phyloP scores from a whole-genome alignment of 306 rosid genomes.

The Acacia acuminata region DNA sequence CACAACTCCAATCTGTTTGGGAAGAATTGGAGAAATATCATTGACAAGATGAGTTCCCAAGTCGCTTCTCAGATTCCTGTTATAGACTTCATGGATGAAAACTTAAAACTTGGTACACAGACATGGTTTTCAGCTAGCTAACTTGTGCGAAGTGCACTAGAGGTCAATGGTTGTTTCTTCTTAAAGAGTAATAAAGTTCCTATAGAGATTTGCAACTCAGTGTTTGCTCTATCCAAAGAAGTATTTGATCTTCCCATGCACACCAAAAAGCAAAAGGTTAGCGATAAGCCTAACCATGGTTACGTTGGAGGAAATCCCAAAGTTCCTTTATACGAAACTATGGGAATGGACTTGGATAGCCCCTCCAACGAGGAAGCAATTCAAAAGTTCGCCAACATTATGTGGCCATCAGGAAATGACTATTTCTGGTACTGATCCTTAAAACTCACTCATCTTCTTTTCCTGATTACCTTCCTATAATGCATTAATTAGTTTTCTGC shows the following conservation, averaged over 20 bases:
- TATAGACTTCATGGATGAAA: too few species aligned
- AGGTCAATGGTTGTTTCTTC: too few species aligned
- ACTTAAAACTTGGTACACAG: neutral
- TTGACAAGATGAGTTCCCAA: too few species aligned
- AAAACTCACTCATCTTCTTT: neutral
- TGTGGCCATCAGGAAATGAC: conserved; percentile 34
- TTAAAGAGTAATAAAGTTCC: too few species aligned
- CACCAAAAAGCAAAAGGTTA: too few species aligned
- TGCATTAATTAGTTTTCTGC: neutral
- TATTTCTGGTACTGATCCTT: conserved; percentile 30
- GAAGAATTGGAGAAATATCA: too few species aligned
- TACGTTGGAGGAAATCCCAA: conserved; percentile 3
- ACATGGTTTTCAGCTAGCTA: conserved; percentile 31
- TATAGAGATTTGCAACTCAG: too few species aligned
- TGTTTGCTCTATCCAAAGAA: too few species aligned
- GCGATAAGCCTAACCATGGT: neutral
- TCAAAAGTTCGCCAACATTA: neutral
- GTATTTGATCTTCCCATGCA: too few species aligned
- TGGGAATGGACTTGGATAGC: conserved; percentile 20
- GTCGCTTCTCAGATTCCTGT: too few species aligned
- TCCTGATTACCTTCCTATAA: neutral
- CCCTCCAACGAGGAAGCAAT: conserved; percentile 23
- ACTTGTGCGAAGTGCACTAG: conserved; percentile 15
- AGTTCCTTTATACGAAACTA: conserved; percentile 33
- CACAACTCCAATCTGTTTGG: too few species aligned